Conservation (phyloP, 805 yeast genomes). For the Ogataea glucozyma region DNA sequence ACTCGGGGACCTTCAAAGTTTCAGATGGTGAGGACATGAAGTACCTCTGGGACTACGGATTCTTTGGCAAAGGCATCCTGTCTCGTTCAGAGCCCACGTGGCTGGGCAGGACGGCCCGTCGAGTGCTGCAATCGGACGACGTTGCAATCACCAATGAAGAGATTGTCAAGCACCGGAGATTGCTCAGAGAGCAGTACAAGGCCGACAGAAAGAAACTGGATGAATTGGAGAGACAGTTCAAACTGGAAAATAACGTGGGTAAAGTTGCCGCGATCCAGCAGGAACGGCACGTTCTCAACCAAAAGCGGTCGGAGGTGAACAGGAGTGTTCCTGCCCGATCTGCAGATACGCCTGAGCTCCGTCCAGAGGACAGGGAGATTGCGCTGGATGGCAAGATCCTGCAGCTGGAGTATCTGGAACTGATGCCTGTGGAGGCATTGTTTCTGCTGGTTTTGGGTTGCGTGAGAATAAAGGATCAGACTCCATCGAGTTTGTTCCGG, state of each 20-base stretch:
- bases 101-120: conserved; percentile 61
- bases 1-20: conserved; percentile 45
- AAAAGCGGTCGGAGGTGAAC: conserved; percentile 21
- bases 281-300: conserved; percentile 33
- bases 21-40: conserved; percentile 46
- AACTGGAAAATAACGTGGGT: conserved; percentile 20
- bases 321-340: conserved; percentile 19
- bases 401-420: conserved; percentile 55
- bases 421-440: conserved; percentile 74
- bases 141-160: conserved; percentile 62
- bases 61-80: conserved; percentile 88
- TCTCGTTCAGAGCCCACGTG: conserved; percentile 94
- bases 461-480: conserved; percentile 22
- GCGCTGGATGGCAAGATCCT: conserved; percentile 29
- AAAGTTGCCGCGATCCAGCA: conserved; percentile 40
- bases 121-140: conserved; percentile 38
- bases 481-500: conserved; percentile 15
- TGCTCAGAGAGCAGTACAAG: conserved; percentile 73
- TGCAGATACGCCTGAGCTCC: conserved; percentile 17
- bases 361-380: conserved; percentile 41
- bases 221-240: conserved; percentile 38
- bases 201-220: conserved; percentile 64
- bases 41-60: conserved; percentile 79
- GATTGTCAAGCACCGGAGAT: conserved; percentile 69
- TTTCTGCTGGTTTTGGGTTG: conserved; percentile 54